Percentiles rank a stretch among this genome's conserved stretches.
Conservation (phyloP, 352 stramenopile genomes). For the Globisporangium apiculatum region DNA sequence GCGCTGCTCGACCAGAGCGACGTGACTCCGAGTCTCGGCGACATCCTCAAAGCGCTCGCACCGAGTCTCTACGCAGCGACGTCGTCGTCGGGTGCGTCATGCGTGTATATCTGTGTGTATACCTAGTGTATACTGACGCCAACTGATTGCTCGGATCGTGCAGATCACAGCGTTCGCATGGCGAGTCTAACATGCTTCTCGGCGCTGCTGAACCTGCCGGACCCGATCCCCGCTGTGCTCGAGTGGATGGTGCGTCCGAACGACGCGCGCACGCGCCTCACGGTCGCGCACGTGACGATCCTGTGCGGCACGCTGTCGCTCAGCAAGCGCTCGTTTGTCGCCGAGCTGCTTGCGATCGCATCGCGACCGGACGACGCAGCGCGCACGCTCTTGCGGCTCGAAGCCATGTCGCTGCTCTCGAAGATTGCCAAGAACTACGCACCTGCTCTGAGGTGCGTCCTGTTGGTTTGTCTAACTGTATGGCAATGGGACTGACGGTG, state of each 20-base stretch:
- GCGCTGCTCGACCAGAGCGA: slow-evolving; percentile 40
- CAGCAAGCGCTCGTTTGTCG: slow-evolving; percentile 62
- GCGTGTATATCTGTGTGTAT: too few relatives aligned
- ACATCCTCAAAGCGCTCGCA: slow-evolving; percentile 60
- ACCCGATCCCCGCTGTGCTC: slow-evolving; percentile 50
- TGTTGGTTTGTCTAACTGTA: background rate
- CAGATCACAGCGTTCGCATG: slow-evolving; percentile 66
- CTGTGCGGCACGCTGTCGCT: slow-evolving; percentile 47
- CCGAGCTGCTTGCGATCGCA: slow-evolving; percentile 65
- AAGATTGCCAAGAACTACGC: slow-evolving; percentile 85
- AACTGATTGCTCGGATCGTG: too few relatives aligned
- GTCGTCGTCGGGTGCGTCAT: slow-evolving; percentile 29
- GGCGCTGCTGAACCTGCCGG: slow-evolving; percentile 64
- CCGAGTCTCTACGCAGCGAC: slow-evolving; percentile 62
- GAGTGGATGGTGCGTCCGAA: slow-evolving; percentile 67
- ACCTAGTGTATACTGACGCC: too few relatives aligned
- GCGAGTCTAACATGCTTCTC: slow-evolving; percentile 76
- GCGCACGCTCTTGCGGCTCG: slow-evolving; percentile 49
- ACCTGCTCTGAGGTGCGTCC: slow-evolving; percentile 36
- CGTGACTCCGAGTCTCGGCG: slow-evolving; percentile 41
- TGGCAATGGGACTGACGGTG: background rate
- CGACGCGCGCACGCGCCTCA: slow-evolving; percentile 32
- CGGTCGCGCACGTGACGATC: slow-evolving; percentile 58
- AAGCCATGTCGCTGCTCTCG: slow-evolving; percentile 77
- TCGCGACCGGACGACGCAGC: slow-evolving; percentile 51